A percentile compares a stretch with the other conserved stretches of the same genome.
Conservation (phyloP, 805 yeast genomes). For the Ogataea corticis region DNA sequence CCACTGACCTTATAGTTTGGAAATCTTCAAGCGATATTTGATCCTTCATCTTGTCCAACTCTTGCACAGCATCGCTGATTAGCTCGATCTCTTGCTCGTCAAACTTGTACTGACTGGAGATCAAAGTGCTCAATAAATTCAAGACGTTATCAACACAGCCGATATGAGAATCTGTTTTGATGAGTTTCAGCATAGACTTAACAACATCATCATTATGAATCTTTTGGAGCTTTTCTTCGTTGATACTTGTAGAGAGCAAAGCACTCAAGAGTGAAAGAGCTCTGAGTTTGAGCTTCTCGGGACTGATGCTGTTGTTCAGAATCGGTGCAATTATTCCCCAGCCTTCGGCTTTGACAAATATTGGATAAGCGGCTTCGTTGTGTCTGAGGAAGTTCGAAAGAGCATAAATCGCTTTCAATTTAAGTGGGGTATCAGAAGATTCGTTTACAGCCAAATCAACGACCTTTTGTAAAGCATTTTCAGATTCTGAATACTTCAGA, state of each 20-base stretch:
- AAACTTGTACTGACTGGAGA: constrained; percentile 46
- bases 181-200: constrained; percentile 33
- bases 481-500: constrained; percentile 43
- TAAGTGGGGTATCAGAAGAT: constrained; percentile 33
- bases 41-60: constrained; percentile 45
- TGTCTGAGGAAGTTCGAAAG: constrained; percentile 74
- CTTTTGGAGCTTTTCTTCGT: constrained; percentile 39
- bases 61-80: constrained; percentile 38
- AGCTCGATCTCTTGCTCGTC: constrained; percentile 40
- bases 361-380: constrained; percentile 51
- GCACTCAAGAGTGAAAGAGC: constrained; percentile 51
- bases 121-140: constrained; percentile 48
- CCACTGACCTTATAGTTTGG: constrained; percentile 47
- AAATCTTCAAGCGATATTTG: constrained; percentile 57
- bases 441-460: constrained; percentile 40
- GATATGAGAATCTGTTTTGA: constrained; percentile 40
- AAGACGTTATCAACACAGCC: constrained; percentile 60
- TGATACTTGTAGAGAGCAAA: constrained; percentile 52
- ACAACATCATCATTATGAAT: constrained; percentile 40
- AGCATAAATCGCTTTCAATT: constrained; percentile 74
- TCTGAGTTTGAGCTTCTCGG: constrained; percentile 50
- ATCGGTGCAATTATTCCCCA: constrained; percentile 51
- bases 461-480: constrained; percentile 46
- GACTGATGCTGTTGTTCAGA: constrained; percentile 11
- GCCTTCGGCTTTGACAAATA: constrained; percentile 61